These are phyloP conservation scores for Rosa chinensis DNA, from an alignment of 306 rosid species.

Conservation along the genomic window DNA sequence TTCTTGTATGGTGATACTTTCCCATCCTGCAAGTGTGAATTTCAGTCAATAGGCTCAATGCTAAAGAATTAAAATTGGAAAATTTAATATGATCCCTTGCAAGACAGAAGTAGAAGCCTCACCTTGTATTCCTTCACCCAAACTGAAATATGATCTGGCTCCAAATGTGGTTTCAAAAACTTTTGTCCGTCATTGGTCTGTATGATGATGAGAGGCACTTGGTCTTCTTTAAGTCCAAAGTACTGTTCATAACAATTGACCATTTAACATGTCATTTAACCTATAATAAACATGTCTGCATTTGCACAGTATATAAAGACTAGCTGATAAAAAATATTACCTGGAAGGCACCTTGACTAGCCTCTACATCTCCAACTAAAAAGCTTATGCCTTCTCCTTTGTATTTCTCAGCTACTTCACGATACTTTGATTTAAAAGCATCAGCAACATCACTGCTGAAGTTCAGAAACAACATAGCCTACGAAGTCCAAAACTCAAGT, in stretches of 20 bases:
- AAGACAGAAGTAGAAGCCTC: constrained; percentile 15
- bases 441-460: constrained; percentile 56
- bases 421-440: constrained; percentile 63
- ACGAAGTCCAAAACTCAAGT: constrained; percentile 23
- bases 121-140: constrained; percentile 94
- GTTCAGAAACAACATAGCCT: constrained; percentile 95
- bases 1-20: constrained; percentile 51
- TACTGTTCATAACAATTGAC: constrained; percentile 46
- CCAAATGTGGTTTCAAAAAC: constrained; percentile 64
- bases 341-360: constrained; percentile 83
- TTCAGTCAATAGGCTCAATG: constrained; percentile 18
- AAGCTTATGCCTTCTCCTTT: constrained; percentile 65
- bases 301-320: background rate
- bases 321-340: constrained; percentile 34
- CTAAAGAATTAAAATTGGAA: background rate
- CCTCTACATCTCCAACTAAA: constrained; percentile 71
- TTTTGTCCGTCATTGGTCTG: constrained; percentile 69
- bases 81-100: background rate
- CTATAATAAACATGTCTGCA: background rate
- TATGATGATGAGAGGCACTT: constrained; percentile 72
- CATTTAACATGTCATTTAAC: constrained; percentile 22
- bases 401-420: constrained; percentile 68
- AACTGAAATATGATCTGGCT: constrained; percentile 60
- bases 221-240: constrained; percentile 83
- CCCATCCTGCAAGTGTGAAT: constrained; percentile 60